These are phyloP conservation scores for Kluyveromyces nonfermentans DNA, from an alignment of 805 yeast genomes.

Conservation along the genomic window DNA sequence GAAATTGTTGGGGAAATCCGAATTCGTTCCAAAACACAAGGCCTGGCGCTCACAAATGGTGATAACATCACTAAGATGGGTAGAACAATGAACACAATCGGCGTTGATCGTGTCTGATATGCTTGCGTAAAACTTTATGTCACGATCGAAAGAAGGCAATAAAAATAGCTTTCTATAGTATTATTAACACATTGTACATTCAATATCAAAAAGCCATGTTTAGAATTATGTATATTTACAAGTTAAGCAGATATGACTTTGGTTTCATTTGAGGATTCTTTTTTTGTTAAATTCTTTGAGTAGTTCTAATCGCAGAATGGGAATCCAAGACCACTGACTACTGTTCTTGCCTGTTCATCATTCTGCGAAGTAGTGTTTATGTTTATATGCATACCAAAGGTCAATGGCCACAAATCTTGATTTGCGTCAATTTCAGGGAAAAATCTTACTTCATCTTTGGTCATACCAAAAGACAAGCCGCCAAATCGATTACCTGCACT, in stretches of 20 bases:
- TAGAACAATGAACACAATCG: slow-evolving; percentile 39
- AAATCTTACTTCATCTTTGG: slow-evolving; percentile 61
- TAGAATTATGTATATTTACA: slow-evolving; percentile 1
- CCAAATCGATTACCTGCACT: slow-evolving; percentile 80
- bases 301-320: slow-evolving; percentile 50
- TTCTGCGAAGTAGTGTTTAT: slow-evolving; percentile 84
- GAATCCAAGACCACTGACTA: slow-evolving; percentile 72
- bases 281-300: not conserved
- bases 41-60: slow-evolving; percentile 88
- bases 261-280: not conserved
- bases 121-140: not conserved
- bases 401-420: slow-evolving; percentile 80
- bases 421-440: slow-evolving; percentile 93
- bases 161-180: not conserved
- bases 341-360: slow-evolving; percentile 79
- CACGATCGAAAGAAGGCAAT: not conserved
- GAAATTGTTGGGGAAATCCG: slow-evolving; percentile 88
- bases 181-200: not conserved
- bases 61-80: slow-evolving; percentile 85
- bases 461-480: slow-evolving; percentile 75
- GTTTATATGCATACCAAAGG: slow-evolving; percentile 79
- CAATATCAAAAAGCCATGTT: not conserved
- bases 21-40: slow-evolving; percentile 96
- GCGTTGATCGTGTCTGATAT: slow-evolving; percentile 25
- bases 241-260: slow-evolving; percentile 1